A percentile compares a stretch with the other conserved stretches of the same genome.
phyloP scores from a whole-genome alignment of 148 eudicot species.

The Mesembryanthemum crystallinum region DNA sequence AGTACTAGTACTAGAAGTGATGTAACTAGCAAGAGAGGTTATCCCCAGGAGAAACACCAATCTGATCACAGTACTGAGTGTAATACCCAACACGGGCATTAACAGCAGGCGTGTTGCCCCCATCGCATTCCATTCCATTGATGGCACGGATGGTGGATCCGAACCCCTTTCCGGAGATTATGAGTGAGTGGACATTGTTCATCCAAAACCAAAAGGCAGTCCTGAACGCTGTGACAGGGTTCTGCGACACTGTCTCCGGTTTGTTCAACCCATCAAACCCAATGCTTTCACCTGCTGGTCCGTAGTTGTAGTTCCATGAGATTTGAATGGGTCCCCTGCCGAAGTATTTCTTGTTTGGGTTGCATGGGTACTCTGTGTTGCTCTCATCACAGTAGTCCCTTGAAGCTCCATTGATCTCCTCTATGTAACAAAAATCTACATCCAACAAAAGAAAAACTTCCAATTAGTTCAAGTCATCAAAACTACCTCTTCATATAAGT shows the following conservation, averaged over 20 bases:
- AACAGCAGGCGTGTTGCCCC: slow-evolving; percentile 27
- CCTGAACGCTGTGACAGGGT: slow-evolving; percentile 32
- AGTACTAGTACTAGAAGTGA: too few species aligned
- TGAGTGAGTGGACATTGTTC: slow-evolving; percentile 33
- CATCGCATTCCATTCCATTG: slow-evolving; percentile 32
- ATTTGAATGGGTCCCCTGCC: slow-evolving; percentile 44
- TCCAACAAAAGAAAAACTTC: not conserved
- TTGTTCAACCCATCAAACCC: slow-evolving; percentile 46
- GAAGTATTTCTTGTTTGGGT: slow-evolving; percentile 32
- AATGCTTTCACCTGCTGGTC: slow-evolving; percentile 39
- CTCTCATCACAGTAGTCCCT: slow-evolving; percentile 40
- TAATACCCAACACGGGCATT: slow-evolving; percentile 34
- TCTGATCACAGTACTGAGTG: slow-evolving; percentile 35
- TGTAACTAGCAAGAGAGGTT: slow-evolving; percentile 27
- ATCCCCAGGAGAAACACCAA: slow-evolving; percentile 43
- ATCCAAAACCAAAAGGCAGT: slow-evolving; percentile 51
- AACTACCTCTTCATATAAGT: too few species aligned
- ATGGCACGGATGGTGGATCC: slow-evolving; percentile 41
- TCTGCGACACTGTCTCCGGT: slow-evolving; percentile 39
- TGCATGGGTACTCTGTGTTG: slow-evolving; percentile 38
- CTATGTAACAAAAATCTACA: slow-evolving; percentile 51
- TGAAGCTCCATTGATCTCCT: slow-evolving; percentile 45
- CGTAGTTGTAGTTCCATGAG: slow-evolving; percentile 53
- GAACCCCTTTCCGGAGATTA: slow-evolving; percentile 32
- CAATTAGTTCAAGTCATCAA: not conserved